Evolutionary conservation across 2,329 filamentous ascomycete species (phyloP).

Genomic region (Xylariaceae sp.): DNA sequence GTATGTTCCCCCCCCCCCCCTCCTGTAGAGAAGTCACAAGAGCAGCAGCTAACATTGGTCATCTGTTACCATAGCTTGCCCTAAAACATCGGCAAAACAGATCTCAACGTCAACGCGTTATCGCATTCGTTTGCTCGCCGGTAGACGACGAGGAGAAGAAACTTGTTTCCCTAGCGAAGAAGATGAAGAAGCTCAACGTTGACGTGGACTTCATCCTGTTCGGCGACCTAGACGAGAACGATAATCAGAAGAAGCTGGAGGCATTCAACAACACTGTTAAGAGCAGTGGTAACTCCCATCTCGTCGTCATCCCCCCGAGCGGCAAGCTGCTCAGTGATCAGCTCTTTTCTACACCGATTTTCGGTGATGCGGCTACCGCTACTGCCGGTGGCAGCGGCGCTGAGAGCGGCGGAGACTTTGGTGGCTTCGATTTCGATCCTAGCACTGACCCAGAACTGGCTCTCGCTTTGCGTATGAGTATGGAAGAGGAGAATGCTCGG

Average conservation of each 20-base stretch:
- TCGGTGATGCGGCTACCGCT: conserved; percentile 65
- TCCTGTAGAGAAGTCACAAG: neutral
- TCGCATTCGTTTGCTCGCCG: conserved; percentile 93
- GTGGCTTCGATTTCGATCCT: conserved; percentile 83
- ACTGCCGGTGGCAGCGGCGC: conserved; percentile 50
- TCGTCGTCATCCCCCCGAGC: conserved; percentile 85
- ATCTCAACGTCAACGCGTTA: conserved; percentile 90
- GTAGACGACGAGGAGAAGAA: conserved; percentile 85
- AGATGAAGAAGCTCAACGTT: conserved; percentile 98
- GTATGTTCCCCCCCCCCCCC: conserved; percentile 48
- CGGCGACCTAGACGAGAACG: conserved; percentile 86
- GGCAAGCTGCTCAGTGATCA: conserved; percentile 89
- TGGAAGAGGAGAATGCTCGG: conserved; percentile 94
- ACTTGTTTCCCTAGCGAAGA: conserved; percentile 83
- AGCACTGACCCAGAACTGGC: conserved; percentile 89
- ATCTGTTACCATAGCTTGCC: conserved; percentile 59
- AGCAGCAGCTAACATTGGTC: conserved; percentile 20
- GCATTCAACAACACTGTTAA: conserved; percentile 93
- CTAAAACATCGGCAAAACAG: conserved; percentile 98
- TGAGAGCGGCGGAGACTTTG: conserved; percentile 60
- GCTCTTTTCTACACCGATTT: conserved; percentile 80
- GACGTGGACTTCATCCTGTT: conserved; percentile 93
- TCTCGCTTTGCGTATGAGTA: conserved; percentile 90
- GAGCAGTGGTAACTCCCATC: conserved; percentile 81
- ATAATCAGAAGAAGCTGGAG: conserved; percentile 82